Evolutionary conservation across 2,329 filamentous ascomycete genomes (phyloP).

Genomic region (Fusarium hainanense): DNA sequence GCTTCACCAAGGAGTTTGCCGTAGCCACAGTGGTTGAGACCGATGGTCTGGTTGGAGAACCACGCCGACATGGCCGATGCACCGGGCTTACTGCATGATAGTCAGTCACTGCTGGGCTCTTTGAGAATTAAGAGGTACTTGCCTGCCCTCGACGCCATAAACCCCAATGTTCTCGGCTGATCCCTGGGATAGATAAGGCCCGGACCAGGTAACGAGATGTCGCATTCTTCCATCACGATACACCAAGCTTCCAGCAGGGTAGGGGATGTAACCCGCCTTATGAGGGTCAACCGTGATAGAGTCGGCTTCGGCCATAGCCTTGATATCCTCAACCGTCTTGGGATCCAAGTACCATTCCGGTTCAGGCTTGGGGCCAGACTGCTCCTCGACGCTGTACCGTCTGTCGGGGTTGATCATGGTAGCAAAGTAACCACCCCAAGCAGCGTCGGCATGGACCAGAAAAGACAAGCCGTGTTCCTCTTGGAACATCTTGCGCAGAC

Average conservation of each 20-base stretch:
- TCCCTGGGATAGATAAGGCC: constrained; percentile 54
- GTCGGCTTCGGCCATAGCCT: constrained; percentile 54
- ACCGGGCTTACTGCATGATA: constrained; percentile 53
- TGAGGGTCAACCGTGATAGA: constrained; percentile 62
- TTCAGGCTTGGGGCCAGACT: constrained; percentile 36
- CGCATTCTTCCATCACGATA: constrained; percentile 59
- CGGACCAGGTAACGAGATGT: constrained; percentile 57
- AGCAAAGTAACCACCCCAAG: constrained; percentile 63
- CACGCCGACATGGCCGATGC: constrained; percentile 58
- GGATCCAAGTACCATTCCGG: constrained; percentile 50
- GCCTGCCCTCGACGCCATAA: constrained; percentile 59
- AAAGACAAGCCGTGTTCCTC: constrained; percentile 56
- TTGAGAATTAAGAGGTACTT: neutral
- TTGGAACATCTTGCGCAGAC: constrained; percentile 55
- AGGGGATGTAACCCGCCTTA: constrained; percentile 60
- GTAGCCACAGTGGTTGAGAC: constrained; percentile 55
- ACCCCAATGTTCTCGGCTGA: constrained; percentile 55
- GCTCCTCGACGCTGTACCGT: constrained; percentile 10
- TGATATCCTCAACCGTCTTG: constrained; percentile 54
- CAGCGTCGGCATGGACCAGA: constrained; percentile 59
- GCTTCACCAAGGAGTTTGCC: constrained; percentile 57
- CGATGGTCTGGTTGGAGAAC: constrained; percentile 58
- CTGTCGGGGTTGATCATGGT: constrained; percentile 55
- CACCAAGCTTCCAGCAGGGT: constrained; percentile 58
- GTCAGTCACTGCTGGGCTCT: fast-evolving